Evolutionary conservation across 441 rosid genomes (phyloP).

Genomic region (Gossypium lobatum): DNA sequence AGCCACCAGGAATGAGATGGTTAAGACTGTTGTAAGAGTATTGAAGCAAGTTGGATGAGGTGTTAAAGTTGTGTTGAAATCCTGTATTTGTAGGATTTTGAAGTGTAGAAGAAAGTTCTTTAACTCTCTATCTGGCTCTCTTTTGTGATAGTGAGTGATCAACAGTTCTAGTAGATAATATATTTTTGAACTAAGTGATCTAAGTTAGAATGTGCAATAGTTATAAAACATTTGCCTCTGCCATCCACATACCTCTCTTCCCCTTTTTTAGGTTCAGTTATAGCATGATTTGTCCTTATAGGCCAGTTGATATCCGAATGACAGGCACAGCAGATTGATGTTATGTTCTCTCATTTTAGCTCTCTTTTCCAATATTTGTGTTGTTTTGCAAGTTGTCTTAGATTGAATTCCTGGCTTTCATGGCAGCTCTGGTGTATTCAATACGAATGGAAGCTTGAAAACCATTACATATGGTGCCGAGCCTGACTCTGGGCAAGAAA

Average conservation of each 20-base stretch:
- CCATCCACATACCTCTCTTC: not conserved
- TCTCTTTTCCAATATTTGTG: not conserved
- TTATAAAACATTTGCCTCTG: not conserved
- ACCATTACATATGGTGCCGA: slow-evolving; percentile 35
- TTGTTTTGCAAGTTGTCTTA: not conserved
- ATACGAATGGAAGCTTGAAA: slow-evolving; percentile 24
- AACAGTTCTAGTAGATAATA: not conserved
- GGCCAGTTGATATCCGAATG: not conserved
- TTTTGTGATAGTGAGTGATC: not conserved
- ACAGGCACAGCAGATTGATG: not conserved
- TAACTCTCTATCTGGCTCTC: not conserved
- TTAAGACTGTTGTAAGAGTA: not conserved
- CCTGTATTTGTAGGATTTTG: not conserved
- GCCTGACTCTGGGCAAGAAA: slow-evolving; percentile 40
- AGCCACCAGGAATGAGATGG: not conserved
- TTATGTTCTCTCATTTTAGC: not conserved
- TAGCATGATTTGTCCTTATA: not conserved
- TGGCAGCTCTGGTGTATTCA: slow-evolving; percentile 42
- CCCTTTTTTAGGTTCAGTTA: not conserved
- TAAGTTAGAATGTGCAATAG: not conserved
- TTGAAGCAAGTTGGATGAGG: not conserved
- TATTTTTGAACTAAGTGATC: not conserved
- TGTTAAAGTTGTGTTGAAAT: not conserved
- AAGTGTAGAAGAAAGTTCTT: not conserved
- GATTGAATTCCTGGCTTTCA: not conserved